These are phyloP conservation scores for Calonectria pauciramosa DNA, from an alignment of 2,329 filamentous ascomycete genomes.

Conservation along the genomic window DNA sequence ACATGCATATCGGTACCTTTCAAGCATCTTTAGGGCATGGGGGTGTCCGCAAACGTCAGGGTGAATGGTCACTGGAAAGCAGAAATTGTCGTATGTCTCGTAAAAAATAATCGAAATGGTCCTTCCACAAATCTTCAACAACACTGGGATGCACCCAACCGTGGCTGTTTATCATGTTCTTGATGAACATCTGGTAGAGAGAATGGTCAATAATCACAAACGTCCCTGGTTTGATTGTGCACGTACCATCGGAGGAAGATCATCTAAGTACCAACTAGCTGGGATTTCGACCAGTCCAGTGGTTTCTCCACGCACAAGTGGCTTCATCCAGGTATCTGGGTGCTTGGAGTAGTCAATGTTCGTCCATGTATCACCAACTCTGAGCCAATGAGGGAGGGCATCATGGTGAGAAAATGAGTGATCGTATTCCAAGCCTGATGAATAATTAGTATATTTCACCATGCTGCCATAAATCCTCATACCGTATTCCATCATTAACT, in stretches of 20 bases:
- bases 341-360: conserved; percentile 72
- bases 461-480: no score
- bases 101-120: conserved; percentile 2
- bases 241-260: not conserved
- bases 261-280: not conserved
- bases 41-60: conserved; percentile 7
- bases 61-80: not conserved
- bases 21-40: conserved; percentile 5
- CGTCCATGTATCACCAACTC: conserved; percentile 74
- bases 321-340: conserved; percentile 54
- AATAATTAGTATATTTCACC: no score
- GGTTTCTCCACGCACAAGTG: conserved; percentile 67
- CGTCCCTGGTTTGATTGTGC: no score
- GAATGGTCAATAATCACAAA: not conserved
- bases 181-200: conserved; percentile 49
- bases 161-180: conserved; percentile 6
- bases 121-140: conserved; percentile 4
- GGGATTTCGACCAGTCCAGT: conserved; percentile 74
- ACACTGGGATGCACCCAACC: conserved; percentile 1
- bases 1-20: not conserved
- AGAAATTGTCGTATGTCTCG: conserved; percentile 1
- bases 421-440: not conserved
- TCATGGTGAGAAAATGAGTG: conserved; percentile 52
- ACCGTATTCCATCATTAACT: conserved; percentile 6
- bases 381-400: conserved; percentile 73